phyloP scores from a whole-genome alignment of 208 protist species.

The Strigomonas culicis region DNA sequence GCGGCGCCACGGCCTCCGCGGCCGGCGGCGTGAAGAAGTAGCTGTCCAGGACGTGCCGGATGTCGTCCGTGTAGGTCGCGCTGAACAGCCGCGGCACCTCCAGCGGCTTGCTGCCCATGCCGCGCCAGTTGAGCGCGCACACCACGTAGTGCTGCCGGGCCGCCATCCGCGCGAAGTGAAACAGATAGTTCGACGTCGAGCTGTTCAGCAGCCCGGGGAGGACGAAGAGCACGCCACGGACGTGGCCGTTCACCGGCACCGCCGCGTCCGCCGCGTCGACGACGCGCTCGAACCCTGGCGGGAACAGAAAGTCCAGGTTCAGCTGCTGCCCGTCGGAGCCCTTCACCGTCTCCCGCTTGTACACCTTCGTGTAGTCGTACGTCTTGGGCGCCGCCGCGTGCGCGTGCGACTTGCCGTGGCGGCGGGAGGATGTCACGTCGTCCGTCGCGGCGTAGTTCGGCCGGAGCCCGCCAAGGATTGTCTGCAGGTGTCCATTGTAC shows the following conservation, averaged over 20 bases:
- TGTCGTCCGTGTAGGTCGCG: slow-evolving; percentile 48
- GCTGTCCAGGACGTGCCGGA: slow-evolving; percentile 28
- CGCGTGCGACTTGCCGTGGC: too few species aligned
- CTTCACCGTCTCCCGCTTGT: slow-evolving; percentile 29
- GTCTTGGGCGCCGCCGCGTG: too few species aligned
- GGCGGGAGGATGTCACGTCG: too few species aligned
- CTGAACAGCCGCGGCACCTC: slow-evolving; percentile 42
- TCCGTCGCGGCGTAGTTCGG: too few species aligned
- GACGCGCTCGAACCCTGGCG: not conserved
- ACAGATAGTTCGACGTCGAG: slow-evolving; percentile 18
- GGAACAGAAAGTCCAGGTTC: slow-evolving; percentile 39
- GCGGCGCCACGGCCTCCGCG: slow-evolving; percentile 16
- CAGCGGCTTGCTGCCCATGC: slow-evolving; percentile 46
- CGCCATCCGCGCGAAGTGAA: slow-evolving; percentile 13
- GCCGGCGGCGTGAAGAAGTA: slow-evolving; percentile 26
- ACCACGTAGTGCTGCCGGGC: slow-evolving; percentile 17
- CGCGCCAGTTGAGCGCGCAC: slow-evolving; percentile 48
- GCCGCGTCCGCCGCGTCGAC: not conserved
- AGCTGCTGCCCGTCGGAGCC: slow-evolving; percentile 35
- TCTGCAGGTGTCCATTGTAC: slow-evolving; percentile 51
- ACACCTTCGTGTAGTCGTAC: slow-evolving; percentile 17
- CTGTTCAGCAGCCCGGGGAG: slow-evolving; percentile 23
- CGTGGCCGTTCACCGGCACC: not conserved
- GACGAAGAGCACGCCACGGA: slow-evolving; percentile 25
- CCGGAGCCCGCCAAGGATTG: slow-evolving; percentile 28